These are phyloP conservation scores for Leccinum solheimii DNA, from an alignment of 1,284 basidiomycete species.

Conservation along the genomic window DNA sequence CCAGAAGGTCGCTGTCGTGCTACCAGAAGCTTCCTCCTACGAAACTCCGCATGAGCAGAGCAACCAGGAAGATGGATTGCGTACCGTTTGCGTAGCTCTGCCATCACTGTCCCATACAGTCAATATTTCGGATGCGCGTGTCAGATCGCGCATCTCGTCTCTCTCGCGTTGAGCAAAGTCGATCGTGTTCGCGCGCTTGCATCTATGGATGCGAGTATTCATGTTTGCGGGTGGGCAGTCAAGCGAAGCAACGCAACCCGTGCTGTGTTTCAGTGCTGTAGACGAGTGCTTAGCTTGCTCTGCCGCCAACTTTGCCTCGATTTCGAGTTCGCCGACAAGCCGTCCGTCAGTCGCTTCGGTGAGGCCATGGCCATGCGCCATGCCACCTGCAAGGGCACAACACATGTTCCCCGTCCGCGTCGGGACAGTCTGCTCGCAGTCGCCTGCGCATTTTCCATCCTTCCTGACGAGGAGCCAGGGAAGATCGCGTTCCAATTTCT, in stretches of 20 bases:
- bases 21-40: conserved; percentile 33
- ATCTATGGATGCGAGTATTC: conserved; percentile 33
- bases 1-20: conserved; percentile 47
- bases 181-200: conserved; percentile 51
- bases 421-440: conserved; percentile 15
- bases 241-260: not conserved
- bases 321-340: conserved; percentile 25
- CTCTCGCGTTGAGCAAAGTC: conserved; percentile 78
- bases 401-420: not conserved
- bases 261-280: not conserved
- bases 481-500: conserved; percentile 32
- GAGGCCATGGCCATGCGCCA: conserved; percentile 22
- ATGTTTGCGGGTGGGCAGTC: conserved; percentile 1
- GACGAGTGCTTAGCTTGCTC: conserved; percentile 2
- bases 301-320: conserved; percentile 20
- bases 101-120: conserved; percentile 33
- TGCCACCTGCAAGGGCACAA: conserved; percentile 1
- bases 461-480: conserved; percentile 32
- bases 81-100: conserved; percentile 18
- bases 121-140: conserved; percentile 39
- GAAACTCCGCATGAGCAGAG: conserved; percentile 2
- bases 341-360: conserved; percentile 24
- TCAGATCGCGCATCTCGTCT: conserved; percentile 89
- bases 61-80: not conserved
- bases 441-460: conserved; percentile 27